These are phyloP conservation scores for Groenewaldozyma tartarivorans DNA, from an alignment of 805 yeast species.

Conservation along the genomic window DNA sequence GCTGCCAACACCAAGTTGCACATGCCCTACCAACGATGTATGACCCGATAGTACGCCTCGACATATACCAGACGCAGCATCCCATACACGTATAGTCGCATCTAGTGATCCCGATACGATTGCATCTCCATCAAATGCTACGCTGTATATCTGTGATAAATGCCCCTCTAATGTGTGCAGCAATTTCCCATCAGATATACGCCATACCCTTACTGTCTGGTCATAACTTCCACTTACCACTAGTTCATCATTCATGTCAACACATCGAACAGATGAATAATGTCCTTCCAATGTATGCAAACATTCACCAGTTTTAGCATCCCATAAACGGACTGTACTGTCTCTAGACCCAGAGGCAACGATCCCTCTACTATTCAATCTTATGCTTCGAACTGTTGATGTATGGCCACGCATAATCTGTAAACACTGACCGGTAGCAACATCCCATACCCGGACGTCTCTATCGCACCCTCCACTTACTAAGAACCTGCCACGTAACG, in stretches of 20 bases:
- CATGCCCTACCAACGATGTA: conserved; percentile 85
- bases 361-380: conserved; percentile 68
- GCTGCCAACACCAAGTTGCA: no score
- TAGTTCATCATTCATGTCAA: conserved; percentile 55
- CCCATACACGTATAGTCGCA: conserved; percentile 93
- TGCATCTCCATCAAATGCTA: conserved; percentile 81
- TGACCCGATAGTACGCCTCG: conserved; percentile 70
- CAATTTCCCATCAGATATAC: conserved; percentile 80
- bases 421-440: conserved; percentile 75
- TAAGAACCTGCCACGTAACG: conserved; percentile 81
- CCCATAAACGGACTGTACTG: conserved; percentile 89
- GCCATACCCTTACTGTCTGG: conserved; percentile 87
- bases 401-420: conserved; percentile 84
- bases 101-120: conserved; percentile 96
- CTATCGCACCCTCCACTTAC: conserved; percentile 96
- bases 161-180: conserved; percentile 89
- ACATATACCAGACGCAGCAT: conserved; percentile 78
- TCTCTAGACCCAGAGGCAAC: conserved; percentile 89
- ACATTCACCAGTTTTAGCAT: conserved; percentile 83
- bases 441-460: conserved; percentile 94
- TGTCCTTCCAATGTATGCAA: conserved; percentile 62
- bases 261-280: conserved; percentile 63
- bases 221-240: conserved; percentile 87
- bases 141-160: conserved; percentile 78
- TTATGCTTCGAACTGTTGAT: conserved; percentile 80